phyloP scores from a whole-genome alignment of 495 filamentous ascomycete species.

The Hypoxylon perforatum region DNA sequence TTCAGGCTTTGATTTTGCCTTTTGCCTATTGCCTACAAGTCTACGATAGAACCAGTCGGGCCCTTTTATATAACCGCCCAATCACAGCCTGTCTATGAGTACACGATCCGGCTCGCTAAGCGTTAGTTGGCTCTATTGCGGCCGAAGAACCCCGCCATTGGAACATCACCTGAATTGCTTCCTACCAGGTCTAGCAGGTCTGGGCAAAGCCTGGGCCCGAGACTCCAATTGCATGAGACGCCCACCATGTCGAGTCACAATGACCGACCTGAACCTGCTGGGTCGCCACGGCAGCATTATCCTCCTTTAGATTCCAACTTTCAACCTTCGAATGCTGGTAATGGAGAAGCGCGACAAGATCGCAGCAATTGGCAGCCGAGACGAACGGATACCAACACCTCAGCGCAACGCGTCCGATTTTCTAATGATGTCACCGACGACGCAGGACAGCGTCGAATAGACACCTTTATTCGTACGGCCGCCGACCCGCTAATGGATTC shows the following conservation, averaged over 20 bases:
- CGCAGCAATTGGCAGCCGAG: slow-evolving; percentile 17
- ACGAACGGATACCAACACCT: slow-evolving; percentile 33
- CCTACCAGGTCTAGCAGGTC: slow-evolving; percentile 26
- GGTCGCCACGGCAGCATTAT: slow-evolving; percentile 26
- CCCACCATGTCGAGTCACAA: slow-evolving; percentile 34
- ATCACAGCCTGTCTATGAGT: slow-evolving; percentile 32
- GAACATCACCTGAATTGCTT: slow-evolving; percentile 35
- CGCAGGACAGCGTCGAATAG: slow-evolving; percentile 22
- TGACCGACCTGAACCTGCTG: slow-evolving; percentile 26
- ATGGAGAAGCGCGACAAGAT: slow-evolving; percentile 20
- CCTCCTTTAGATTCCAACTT: slow-evolving; percentile 21
- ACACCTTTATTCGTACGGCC: slow-evolving; percentile 9
- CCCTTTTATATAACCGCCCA: slow-evolving; percentile 38
- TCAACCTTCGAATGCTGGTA: background rate
- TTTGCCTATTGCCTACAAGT: slow-evolving; percentile 34
- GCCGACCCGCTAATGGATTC: slow-evolving; percentile 26
- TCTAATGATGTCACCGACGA: slow-evolving; percentile 24
- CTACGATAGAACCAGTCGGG: slow-evolving; percentile 20
- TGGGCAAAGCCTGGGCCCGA: slow-evolving; percentile 26
- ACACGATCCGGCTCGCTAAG: slow-evolving; percentile 29
- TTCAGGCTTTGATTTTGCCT: slow-evolving; percentile 24
- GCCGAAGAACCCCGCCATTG: slow-evolving; percentile 18
- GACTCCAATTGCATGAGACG: slow-evolving; percentile 27
- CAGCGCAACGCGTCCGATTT: slow-evolving; percentile 35
- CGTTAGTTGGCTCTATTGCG: slow-evolving; percentile 29